phyloP scores from a whole-genome alignment of 192 early-diverging fungal genomes.

The Martensiomyces pterosporus region DNA sequence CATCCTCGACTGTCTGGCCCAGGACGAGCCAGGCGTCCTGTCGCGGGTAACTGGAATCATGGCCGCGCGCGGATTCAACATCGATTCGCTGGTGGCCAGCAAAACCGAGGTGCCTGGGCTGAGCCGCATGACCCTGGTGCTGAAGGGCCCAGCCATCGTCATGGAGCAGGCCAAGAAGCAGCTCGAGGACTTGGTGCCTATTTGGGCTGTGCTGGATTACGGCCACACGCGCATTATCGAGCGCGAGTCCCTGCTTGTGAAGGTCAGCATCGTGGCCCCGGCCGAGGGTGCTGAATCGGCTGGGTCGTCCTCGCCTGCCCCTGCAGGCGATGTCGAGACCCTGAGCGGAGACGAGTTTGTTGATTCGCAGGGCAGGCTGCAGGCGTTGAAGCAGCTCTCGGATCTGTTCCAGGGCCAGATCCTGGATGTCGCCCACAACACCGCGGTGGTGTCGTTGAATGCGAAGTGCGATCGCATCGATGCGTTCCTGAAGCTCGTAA shows the following conservation, averaged over 20 bases:
- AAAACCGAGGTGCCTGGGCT: constrained; percentile 93
- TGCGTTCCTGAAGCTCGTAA: constrained; percentile 87
- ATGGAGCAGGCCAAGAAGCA: constrained; percentile 93
- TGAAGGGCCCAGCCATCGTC: constrained; percentile 73
- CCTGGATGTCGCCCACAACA: constrained; percentile 82
- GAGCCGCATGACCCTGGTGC: constrained; percentile 93
- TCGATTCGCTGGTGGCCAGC: constrained; percentile 94
- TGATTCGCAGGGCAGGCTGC: constrained; percentile 62
- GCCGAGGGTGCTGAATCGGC: constrained; percentile 13
- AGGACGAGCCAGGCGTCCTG: constrained; percentile 85
- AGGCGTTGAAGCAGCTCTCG: constrained; percentile 76
- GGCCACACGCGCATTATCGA: constrained; percentile 83
- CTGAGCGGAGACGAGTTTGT: constrained; percentile 45
- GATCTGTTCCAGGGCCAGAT: constrained; percentile 81
- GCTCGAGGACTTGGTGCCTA: constrained; percentile 94
- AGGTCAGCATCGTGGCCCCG: constrained; percentile 78
- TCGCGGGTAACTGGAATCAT: constrained; percentile 81
- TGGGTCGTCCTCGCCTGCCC: too few species aligned
- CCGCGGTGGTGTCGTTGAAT: constrained; percentile 79
- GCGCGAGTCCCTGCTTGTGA: constrained; percentile 89
- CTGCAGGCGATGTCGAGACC: too few species aligned
- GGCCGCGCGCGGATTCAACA: constrained; percentile 94
- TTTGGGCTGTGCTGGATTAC: constrained; percentile 98
- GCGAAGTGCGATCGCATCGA: constrained; percentile 86
- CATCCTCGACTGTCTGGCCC: constrained; percentile 92